phyloP scores from a whole-genome alignment of 2,329 filamentous ascomycete species.

The Phyllosticta paracitricarpa region DNA sequence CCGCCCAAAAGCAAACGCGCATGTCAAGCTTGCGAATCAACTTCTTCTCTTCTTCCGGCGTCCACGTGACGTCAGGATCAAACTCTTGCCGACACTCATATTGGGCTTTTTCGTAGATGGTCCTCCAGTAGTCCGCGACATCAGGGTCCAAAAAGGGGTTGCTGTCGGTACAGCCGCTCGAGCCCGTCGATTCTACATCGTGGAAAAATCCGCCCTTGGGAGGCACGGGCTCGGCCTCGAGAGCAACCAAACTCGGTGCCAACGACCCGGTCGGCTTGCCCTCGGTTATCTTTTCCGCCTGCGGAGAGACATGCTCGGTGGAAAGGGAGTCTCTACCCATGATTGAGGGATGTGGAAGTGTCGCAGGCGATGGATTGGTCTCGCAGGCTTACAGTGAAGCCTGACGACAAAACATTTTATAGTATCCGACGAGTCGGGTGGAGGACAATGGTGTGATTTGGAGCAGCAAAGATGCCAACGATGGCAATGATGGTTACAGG shows the following conservation, averaged over 20 bases:
- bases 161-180: neutral
- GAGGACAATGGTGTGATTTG: conserved; percentile 8
- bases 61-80: conserved; percentile 39
- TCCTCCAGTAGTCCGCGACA: conserved; percentile 18
- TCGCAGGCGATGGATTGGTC: neutral
- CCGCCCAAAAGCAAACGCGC: conserved; percentile 20
- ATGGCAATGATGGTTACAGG: conserved; percentile 5
- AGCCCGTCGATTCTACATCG: neutral
- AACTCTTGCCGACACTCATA: conserved; percentile 36
- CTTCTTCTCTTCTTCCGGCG: conserved; percentile 38
- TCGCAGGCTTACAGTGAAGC: neutral
- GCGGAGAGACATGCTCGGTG: conserved; percentile 1
- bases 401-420: neutral
- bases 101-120: conserved; percentile 20
- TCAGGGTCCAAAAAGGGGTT: conserved; percentile 17
- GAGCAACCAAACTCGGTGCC: neutral
- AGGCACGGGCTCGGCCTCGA: conserved; percentile 1
- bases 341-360: neutral
- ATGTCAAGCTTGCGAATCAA: conserved; percentile 32
- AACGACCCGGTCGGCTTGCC: neutral
- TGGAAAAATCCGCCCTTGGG: conserved; percentile 6
- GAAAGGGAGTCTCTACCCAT: conserved; percentile 5
- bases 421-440: neutral
- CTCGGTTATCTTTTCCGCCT: neutral
- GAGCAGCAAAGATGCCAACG: conserved; percentile 9